Evolutionary conservation across 305 asterid genomes (phyloP), one percentile per base, ranked within the genome.

Genomic region (Nicotiana rustica): DNA sequence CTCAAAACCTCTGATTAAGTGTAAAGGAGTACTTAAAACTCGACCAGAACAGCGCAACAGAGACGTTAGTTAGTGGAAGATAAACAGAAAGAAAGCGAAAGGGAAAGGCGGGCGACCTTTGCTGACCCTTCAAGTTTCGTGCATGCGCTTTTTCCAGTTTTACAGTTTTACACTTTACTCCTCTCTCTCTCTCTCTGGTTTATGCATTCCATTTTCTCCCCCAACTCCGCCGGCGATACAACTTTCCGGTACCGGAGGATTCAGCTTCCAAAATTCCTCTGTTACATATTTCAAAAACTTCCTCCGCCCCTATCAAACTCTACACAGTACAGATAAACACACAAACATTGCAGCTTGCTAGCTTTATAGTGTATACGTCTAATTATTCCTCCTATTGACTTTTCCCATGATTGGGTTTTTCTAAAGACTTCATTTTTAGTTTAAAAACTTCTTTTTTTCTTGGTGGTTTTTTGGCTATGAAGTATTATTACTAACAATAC

Each of bases 51-150:
- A 0, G 29, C 1, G 29, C 29, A 25, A 25, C 29, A 25, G 29
- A 25, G 1, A 25, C 29, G 29, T 25, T 25, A 25, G 29, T 25
- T 25, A 82, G 87, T 62, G 77, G 85, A 60, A 67, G 60, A 62
- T 55, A 36, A 73, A 66, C 82, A 10, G 59, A 52, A 52, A 52
- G 59, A 52, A 38, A 49, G 33, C 4, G 85, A 67, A 61, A 79
- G 81, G 79, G 78, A 85, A 77, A 85, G 81, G 80, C 66, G 66
- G 82, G 86, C 88, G 81, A 70, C 75, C 79, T 57, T 80, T 71
- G 85, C 81, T 67, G 85, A 85, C 79, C 82, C 85, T 86, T 85
- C 69, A 81, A 84, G 88, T 67, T 38, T 80, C 64, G 82, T 79
- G 78, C 57, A 78, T 21, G 79, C 76, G 4, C 36, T 6, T 75